Evolutionary conservation across 192 early-diverging fungal species (phyloP), one percentile per base, ranked within the genome.

Genomic region (Kappamyces sp.): DNA sequence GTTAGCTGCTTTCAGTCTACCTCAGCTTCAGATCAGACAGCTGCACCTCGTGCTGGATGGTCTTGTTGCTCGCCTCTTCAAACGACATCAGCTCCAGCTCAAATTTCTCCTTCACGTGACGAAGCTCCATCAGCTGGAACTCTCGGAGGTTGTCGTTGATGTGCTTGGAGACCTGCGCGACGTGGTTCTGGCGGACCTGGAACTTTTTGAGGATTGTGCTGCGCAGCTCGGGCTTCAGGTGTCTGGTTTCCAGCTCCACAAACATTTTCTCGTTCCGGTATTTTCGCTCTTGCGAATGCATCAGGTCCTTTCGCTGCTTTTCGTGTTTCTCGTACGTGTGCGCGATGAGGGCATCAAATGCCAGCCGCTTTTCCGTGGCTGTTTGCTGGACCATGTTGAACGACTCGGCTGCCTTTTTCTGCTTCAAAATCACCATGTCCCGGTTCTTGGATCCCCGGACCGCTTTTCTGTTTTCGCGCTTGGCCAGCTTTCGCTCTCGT

Each of bases 111-210:
- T 72, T 72, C 23, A 42, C 31, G 41, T 74, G 72, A n/a, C 65
- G 64, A 40, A 74, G 51, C 23, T 66, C 66, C 15, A 70, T 46
- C 33, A 70, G 65, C 48, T 74, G 72, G 12, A 66, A 47, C 44
- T 74, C 72, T 13, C 65, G 64, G 5, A 70, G 57, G n/a, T 74
- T 64, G 33, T 74, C 72, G 9, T 43, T 60, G 31, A 68, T 38
- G 3, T 43, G 60, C 50, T 68, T 68, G 60, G 64, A 51, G 46
- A 66, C n/a, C 40, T 23, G 32, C 5, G 23, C 39, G 39, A 66
- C 64, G 46, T 70, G 61, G 34, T 3, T 50, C 34, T 54, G 42
- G 31, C 69, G 64, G 52, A 66, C 66, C 10, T 48, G 69, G 43
- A 66, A 62, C 60, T 66, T 70, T 62, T 66, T 66, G 6, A 53